Evolutionary conservation across 1,139 yeast genomes (phyloP), one percentile per base, ranked within the genome.

Genomic region (Yamadazyma blattariae): DNA sequence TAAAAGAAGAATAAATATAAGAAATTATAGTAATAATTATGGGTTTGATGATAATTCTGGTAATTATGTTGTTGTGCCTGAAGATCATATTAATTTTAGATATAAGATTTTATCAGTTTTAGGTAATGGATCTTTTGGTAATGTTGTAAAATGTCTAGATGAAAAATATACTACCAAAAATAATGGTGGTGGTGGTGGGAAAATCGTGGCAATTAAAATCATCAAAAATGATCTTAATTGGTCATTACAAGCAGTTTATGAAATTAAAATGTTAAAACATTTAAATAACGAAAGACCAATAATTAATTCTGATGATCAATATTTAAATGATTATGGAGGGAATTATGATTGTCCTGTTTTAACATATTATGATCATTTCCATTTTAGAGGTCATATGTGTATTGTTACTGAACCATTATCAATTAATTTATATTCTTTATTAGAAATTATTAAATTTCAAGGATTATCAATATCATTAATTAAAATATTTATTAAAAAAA

Each of bases 121-220:
- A 13, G 96, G 96, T 0, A 79, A 74, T 39, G 96, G 96, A 4
- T 80, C 92, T 22, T 88, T 88, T 65, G 96, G 96, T 0, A 80
- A 79, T 40, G 96, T 88, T 3, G 62, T 85, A 8, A 68, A 75
- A 39, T 83, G 92, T 44, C 57, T 61, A 20, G 96, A 88, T 56
- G 87, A 84, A 53, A 81, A 82, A 51, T 61, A 63, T 16, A 68
- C 71, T 1, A 40, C 38, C 26, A 31, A 15, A 4, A n/a, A 30
- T 2, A 26, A 34, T 5, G 33, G n/a, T 11, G 24, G 31, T 8
- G 35, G 29, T 13, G 36, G 44, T 27, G 7, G 7, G 5, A 59
- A 64, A 23, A 44, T 69, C 10, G 85, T 82, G 13, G 95, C 96
- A 0, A 67, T 88, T 18, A 88, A 88, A 52, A 75, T 88, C 37